These are phyloP conservation scores for Xylaria sp. DNA, from an alignment of 2,329 filamentous ascomycete species.

Conservation along the genomic window DNA sequence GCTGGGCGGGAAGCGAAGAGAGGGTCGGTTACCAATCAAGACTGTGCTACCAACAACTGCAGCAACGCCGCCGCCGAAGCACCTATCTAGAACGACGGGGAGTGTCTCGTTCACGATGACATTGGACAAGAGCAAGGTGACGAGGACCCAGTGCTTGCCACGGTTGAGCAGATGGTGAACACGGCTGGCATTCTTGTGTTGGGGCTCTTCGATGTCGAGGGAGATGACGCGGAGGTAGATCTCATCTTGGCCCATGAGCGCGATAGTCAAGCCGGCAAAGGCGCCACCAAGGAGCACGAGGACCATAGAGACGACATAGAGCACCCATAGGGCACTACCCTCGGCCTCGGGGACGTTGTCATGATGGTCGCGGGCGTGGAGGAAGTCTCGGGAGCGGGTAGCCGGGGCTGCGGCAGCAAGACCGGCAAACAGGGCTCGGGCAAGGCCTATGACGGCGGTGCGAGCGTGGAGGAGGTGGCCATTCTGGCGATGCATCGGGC, in stretches of 20 bases:
- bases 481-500: conserved; percentile 42
- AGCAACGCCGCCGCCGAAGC: conserved; percentile 91
- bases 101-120: conserved; percentile 98
- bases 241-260: conserved; percentile 82
- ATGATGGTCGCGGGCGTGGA: conserved; percentile 52
- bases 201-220: conserved; percentile 83
- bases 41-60: conserved; percentile 93
- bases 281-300: conserved; percentile 90
- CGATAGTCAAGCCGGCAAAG: conserved; percentile 93
- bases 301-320: conserved; percentile 79
- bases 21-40: conserved; percentile 77
- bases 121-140: conserved; percentile 92
- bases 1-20: neutral
- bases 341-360: conserved; percentile 62
- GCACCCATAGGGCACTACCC: conserved; percentile 79
- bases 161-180: conserved; percentile 83
- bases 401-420: conserved; percentile 59
- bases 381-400: conserved; percentile 4
- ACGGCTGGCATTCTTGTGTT: conserved; percentile 83
- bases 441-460: conserved; percentile 61
- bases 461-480: conserved; percentile 54
- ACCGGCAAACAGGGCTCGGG: conserved; percentile 52
- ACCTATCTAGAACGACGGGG: conserved; percentile 93
- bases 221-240: conserved; percentile 97
- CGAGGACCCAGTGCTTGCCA: conserved; percentile 98